Conservation (phyloP, 768 basidiomycete species). For the Suillus subalutaceus region DNA sequence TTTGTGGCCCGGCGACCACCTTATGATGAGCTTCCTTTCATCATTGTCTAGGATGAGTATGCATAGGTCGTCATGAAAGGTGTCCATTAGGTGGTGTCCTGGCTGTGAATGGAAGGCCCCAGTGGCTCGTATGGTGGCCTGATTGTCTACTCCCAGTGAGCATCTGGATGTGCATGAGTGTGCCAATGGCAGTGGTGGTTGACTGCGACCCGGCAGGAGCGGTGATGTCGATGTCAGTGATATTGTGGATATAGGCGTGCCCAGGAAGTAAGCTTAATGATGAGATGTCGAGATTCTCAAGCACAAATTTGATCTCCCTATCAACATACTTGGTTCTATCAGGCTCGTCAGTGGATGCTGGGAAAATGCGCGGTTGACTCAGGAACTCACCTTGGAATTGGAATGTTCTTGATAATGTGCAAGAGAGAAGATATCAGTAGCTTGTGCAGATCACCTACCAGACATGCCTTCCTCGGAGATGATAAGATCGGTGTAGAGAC, state of each 20-base stretch:
- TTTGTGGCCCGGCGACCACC: neutral
- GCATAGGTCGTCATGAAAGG: too few species aligned
- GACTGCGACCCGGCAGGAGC: slow-evolving; percentile 38
- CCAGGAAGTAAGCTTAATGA: slow-evolving; percentile 69
- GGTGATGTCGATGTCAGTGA: slow-evolving; percentile 61
- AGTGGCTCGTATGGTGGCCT: too few species aligned
- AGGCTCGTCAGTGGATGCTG: slow-evolving; percentile 1
- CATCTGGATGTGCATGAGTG: slow-evolving; percentile 65
- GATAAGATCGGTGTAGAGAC: too few species aligned
- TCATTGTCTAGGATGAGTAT: too few species aligned
- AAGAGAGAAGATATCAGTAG: slow-evolving; percentile 29
- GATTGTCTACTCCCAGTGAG: slow-evolving; percentile 23
- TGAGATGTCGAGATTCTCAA: slow-evolving; percentile 75
- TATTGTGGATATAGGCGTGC: slow-evolving; percentile 71
- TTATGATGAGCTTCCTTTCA: too few species aligned
- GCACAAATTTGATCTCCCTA: slow-evolving; percentile 66
- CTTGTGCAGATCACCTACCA: too few species aligned
- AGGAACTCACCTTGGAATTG: slow-evolving; percentile 63
- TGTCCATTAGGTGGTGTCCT: too few species aligned
- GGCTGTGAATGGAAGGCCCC: too few species aligned
- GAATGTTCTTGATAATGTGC: slow-evolving; percentile 56
- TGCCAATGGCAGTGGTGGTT: slow-evolving; percentile 55
- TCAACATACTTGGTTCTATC: slow-evolving; percentile 73
- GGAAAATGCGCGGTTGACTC: neutral
- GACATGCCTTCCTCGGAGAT: too few species aligned